A percentile compares a stretch with the other conserved stretches of the same genome.
phyloP scores from a whole-genome alignment of 2,329 filamentous ascomycete species.

The Trichoderma koningii region DNA sequence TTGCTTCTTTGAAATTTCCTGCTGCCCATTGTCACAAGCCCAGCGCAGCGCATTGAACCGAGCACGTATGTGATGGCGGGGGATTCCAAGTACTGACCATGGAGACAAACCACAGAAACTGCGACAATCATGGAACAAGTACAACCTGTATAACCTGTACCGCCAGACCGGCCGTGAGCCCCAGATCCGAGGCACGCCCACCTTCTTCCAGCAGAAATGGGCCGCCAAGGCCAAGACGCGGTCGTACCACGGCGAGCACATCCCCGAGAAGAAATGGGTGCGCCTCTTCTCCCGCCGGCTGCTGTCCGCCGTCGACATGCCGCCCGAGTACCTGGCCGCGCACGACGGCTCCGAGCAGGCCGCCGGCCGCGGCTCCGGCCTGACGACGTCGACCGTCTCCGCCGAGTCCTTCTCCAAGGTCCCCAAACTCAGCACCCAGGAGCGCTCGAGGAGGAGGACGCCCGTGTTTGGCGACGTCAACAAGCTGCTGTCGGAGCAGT shows the following conservation, averaged over 20 bases:
- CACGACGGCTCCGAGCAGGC: conserved; percentile 83
- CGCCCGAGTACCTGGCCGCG: conserved; percentile 73
- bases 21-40: neutral
- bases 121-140: conserved; percentile 96
- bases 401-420: conserved; percentile 42
- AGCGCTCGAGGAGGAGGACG: conserved; percentile 28
- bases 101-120: conserved; percentile 65
- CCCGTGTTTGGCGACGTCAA: conserved; percentile 39
- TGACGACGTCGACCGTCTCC: conserved; percentile 40
- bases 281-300: conserved; percentile 86
- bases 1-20: neutral
- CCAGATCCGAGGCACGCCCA: conserved; percentile 47
- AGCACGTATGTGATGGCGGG: conserved; percentile 3
- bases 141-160: conserved; percentile 88
- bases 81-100: conserved; percentile 6
- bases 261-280: conserved; percentile 90
- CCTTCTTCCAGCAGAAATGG: conserved; percentile 99
- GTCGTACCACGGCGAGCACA: conserved; percentile 91
- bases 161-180: conserved; percentile 40
- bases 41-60: neutral
- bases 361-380: conserved; percentile 78
- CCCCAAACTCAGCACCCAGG: conserved; percentile 32
- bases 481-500: conserved; percentile 39
- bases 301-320: conserved; percentile 82
- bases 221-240: conserved; percentile 78